Percentiles rank a stretch among this genome's conserved stretches.
phyloP scores from a whole-genome alignment of 441 rosid genomes.

The Melastoma candidum region DNA sequence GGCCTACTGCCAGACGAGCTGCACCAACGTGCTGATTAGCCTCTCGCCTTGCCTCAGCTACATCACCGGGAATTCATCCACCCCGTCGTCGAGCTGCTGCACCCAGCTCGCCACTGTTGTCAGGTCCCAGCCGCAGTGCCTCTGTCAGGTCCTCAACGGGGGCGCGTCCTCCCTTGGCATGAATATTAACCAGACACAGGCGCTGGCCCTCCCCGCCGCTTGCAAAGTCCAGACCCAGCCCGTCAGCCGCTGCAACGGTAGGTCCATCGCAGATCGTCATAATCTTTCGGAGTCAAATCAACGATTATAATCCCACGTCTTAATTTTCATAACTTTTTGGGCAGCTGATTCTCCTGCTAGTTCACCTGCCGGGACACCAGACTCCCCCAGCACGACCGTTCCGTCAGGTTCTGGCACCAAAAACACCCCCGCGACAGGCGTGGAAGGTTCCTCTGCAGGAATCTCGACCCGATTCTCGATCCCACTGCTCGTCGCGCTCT shows the following conservation, averaged over 20 bases:
- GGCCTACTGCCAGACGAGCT: constrained; percentile 35
- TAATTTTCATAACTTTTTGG: neutral
- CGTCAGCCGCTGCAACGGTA: constrained; percentile 40
- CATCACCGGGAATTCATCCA: constrained; percentile 39
- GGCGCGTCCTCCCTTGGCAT: constrained; percentile 37
- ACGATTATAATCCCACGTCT: no score
- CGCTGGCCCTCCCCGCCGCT: constrained; percentile 48
- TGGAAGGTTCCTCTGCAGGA: no score
- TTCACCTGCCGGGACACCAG: constrained; percentile 22
- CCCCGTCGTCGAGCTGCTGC: constrained; percentile 50
- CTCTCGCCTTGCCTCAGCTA: constrained; percentile 43
- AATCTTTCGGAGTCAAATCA: neutral
- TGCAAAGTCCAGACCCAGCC: constrained; percentile 55
- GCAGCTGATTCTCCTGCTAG: constrained; percentile 21
- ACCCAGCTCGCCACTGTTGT: constrained; percentile 37
- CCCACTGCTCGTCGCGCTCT: no score
- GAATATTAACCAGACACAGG: constrained; percentile 45
- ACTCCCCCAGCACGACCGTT: constrained; percentile 6
- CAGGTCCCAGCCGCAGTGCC: constrained; percentile 38
- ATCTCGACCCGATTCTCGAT: no score
- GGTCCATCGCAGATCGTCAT: neutral
- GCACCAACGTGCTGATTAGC: constrained; percentile 34
- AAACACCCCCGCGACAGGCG: no score
- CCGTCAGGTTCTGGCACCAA: no score
- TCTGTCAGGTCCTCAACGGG: constrained; percentile 35